Evolutionary conservation across 371 early-diverging fungal species (phyloP), one percentile per base, ranked within the genome.

Genomic region (Catenaria anguillulae): DNA sequence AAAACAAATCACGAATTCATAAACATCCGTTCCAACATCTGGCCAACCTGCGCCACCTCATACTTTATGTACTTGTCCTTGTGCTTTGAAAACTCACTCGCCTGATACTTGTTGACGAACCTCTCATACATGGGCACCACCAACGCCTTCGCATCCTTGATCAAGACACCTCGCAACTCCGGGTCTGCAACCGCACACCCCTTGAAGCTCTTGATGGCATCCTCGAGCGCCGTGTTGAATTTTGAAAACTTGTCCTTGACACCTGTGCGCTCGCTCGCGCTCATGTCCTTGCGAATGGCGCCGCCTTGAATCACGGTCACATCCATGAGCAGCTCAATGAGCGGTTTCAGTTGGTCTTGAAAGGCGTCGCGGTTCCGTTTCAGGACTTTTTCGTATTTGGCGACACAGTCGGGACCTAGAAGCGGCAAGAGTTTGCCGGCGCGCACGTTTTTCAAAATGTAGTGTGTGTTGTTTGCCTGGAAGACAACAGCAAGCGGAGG

Each of bases 161-260:
- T 19, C 24, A 42, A 19, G 17, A 29, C 29, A 6, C n/a, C 58
- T 6, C 34, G 33, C 2, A 58, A 19, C 26, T 58, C 58, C 2
- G 58, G 26, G 42, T 58, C 58, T 10, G 58, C n/a, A 15, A 58
- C 42, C n/a, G 58, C 33, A 26, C 36, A 37, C n/a, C 12, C 42
- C 24, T 29, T 23, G 24, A 37, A n/a, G 10, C 10, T 24, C 42
- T 58, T 58, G 42, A 24, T 29, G 24, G 23, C 33, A 13, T 58
- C 58, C 24, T 58, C 58, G 34, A 58, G 5, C 24, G 36, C 33
- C 1, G 58, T 33, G 19, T 58, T 58, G 34, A 58, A 58, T 13
- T 58, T 42, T 5, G 36, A 5, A n/a, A 58, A 58, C 42, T 58
- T 58, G 42, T 58, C 58, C 42, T 58, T 58, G 58, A 58, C 29